Evolutionary conservation across 2,329 filamentous ascomycete species (phyloP).

Genomic region (Clarireedia homoeocarpa): DNA sequence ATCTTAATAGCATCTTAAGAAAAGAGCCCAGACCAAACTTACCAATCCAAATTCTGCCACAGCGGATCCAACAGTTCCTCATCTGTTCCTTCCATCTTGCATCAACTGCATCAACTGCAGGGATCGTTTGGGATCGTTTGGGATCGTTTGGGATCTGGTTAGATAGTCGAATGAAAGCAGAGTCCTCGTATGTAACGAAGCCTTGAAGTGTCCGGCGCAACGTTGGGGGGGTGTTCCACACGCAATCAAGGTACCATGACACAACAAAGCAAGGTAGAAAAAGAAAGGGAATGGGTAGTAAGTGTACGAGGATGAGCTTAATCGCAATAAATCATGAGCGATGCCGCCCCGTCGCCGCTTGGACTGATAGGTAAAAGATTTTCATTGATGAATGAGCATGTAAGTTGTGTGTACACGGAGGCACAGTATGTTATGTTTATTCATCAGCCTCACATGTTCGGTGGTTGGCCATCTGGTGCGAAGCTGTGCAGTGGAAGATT

Average conservation of each 20-base stretch:
- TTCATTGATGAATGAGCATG: not conserved
- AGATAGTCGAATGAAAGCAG: not conserved
- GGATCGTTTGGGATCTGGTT: too few relatives aligned
- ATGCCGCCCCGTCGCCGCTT: not conserved
- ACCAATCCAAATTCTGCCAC: conserved; percentile 29
- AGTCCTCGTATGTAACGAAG: conserved; percentile 1
- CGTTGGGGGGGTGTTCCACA: not conserved
- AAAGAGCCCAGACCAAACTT: conserved; percentile 5
- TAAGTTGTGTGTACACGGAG: too few relatives aligned
- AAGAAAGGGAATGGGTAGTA: not conserved
- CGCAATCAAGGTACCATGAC: not conserved
- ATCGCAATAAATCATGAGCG: not conserved
- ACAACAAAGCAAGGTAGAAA: not conserved
- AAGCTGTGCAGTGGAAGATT: not conserved
- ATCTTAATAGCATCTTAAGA: conserved; percentile 8
- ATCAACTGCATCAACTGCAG: not conserved
- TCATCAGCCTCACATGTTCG: conserved; percentile 6
- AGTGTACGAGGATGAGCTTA: not conserved
- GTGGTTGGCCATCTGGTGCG: not conserved
- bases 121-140: too few relatives aligned
- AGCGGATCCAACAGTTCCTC: conserved; percentile 26
- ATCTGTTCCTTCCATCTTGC: conserved; percentile 46
- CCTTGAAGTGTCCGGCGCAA: not conserved
- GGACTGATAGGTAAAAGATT: not conserved
- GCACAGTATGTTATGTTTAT: not conserved